A percentile compares a stretch with the other conserved stretches of the same genome.
Evolutionary conservation across 352 stramenopile species (phyloP).

Genomic region (Phytophthora constricta): DNA sequence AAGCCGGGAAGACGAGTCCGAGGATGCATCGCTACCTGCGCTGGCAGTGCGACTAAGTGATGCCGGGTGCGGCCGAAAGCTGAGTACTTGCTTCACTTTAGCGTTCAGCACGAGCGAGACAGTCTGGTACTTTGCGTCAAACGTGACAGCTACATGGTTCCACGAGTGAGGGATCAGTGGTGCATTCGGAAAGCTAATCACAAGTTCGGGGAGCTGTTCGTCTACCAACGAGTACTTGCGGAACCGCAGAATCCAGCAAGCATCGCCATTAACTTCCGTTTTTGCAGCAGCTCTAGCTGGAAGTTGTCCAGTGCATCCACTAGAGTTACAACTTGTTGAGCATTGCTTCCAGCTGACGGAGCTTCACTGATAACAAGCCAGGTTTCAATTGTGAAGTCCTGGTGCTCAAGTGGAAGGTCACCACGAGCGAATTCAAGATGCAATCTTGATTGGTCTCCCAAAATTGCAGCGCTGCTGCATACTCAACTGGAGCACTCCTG

Average conservation of each 20-base stretch:
- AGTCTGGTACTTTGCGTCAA: constrained; percentile 28
- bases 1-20: constrained; percentile 19
- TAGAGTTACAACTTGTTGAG: constrained; percentile 33
- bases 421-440: constrained; percentile 26
- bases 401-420: constrained; percentile 21
- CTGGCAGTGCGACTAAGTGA: constrained; percentile 9
- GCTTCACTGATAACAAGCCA: constrained; percentile 45
- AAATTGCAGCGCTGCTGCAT: constrained; percentile 37
- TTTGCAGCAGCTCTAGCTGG: constrained; percentile 34
- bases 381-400: constrained; percentile 50
- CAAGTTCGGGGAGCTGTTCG: constrained; percentile 25
- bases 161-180: constrained; percentile 21
- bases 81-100: constrained; percentile 24
- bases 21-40: constrained; percentile 2
- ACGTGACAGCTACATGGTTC: constrained; percentile 40
- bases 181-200: constrained; percentile 29
- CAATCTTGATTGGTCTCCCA: constrained; percentile 27
- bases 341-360: neutral
- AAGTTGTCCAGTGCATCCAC: constrained; percentile 44
- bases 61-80: constrained; percentile 17
- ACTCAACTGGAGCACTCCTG: constrained; percentile 22
- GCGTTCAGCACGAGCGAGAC: constrained; percentile 38
- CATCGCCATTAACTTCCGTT: neutral
- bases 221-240: constrained; percentile 38
- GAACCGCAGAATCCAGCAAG: constrained; percentile 37